phyloP scores from a whole-genome alignment of 2,329 filamentous ascomycete genomes.

The Diaporthe nobilis region DNA sequence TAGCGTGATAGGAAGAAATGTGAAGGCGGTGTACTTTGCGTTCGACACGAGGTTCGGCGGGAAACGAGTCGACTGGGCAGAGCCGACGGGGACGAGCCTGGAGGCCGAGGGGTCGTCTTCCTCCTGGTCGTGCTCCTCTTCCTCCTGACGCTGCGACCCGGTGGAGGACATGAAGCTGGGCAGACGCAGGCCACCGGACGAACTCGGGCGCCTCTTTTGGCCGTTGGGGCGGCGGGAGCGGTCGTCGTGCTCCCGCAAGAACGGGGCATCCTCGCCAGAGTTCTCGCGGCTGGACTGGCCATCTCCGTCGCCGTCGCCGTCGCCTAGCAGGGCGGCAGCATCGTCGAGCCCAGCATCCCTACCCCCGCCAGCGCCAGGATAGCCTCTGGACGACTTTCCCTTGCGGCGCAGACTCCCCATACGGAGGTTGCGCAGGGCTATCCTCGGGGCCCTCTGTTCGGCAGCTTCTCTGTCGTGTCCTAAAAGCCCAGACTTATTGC shows the following conservation, averaged over 20 bases:
- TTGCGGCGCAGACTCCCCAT: conserved; percentile 74
- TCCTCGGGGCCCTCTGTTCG: conserved; percentile 67
- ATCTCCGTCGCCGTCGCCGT: conserved; percentile 61
- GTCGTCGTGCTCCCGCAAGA: conserved; percentile 67
- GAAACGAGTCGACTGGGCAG: conserved; percentile 80
- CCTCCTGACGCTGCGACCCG: conserved; percentile 55
- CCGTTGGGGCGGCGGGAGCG: conserved; percentile 53
- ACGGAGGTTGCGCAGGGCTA: conserved; percentile 79
- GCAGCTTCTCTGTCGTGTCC: conserved; percentile 66
- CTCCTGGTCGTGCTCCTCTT: conserved; percentile 63
- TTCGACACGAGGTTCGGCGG: conserved; percentile 95
- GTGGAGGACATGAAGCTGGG: conserved; percentile 74
- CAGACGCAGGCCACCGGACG: conserved; percentile 69
- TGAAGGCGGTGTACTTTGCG: conserved; percentile 96
- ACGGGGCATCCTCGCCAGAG: conserved; percentile 80
- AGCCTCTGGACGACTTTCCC: conserved; percentile 68
- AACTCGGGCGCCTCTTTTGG: conserved; percentile 58
- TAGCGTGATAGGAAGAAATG: conserved; percentile 91
- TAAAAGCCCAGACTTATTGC: conserved; percentile 48
- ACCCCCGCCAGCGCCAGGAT: conserved; percentile 72
- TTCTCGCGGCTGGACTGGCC: conserved; percentile 55
- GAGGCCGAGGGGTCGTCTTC: conserved; percentile 78
- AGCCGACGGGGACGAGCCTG: conserved; percentile 82
- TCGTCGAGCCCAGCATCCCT: conserved; percentile 75
- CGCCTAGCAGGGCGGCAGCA: conserved; percentile 72